A percentile compares a stretch with the other conserved stretches of the same genome.
phyloP scores from a whole-genome alignment of 306 rosid species.

The Vicia sativa region DNA sequence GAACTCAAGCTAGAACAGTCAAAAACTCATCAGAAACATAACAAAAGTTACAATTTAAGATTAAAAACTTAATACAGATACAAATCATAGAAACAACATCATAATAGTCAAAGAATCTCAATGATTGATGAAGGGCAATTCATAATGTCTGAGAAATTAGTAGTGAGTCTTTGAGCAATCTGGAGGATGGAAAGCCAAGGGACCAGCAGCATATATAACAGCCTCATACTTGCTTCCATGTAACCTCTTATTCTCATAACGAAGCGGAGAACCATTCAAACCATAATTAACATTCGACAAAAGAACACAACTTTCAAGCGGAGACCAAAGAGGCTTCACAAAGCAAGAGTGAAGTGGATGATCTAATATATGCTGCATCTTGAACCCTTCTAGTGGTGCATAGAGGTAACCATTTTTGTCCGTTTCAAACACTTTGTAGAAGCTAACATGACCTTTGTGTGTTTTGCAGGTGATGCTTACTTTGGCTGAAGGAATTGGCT shows the following conservation, averaged over 20 bases:
- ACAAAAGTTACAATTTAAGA: background rate
- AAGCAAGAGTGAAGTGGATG: slow-evolving; percentile 87
- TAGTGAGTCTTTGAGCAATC: slow-evolving; percentile 52
- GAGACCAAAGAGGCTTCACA: slow-evolving; percentile 78
- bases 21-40: background rate
- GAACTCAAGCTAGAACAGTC: slow-evolving; percentile 2
- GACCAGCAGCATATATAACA: slow-evolving; percentile 80
- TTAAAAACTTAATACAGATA: slow-evolving; percentile 23
- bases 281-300: slow-evolving; percentile 74
- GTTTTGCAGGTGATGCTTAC: slow-evolving; percentile 83
- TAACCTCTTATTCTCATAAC: slow-evolving; percentile 65
- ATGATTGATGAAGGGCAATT: background rate
- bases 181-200: slow-evolving; percentile 82
- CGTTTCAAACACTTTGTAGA: slow-evolving; percentile 74
- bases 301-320: slow-evolving; percentile 58
- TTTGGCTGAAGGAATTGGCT: slow-evolving; percentile 70
- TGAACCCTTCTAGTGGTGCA: slow-evolving; percentile 69
- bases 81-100: slow-evolving; percentile 23
- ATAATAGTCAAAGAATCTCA: slow-evolving; percentile 15
- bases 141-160: slow-evolving; percentile 24
- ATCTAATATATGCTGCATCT: slow-evolving; percentile 61
- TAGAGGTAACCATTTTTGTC: slow-evolving; percentile 71
- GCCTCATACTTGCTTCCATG: slow-evolving; percentile 64
- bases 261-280: slow-evolving; percentile 70
- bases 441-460: slow-evolving; percentile 62